Evolutionary conservation across 768 basidiomycete species (phyloP).

Genomic region (Hygrophorus pudorinus): DNA sequence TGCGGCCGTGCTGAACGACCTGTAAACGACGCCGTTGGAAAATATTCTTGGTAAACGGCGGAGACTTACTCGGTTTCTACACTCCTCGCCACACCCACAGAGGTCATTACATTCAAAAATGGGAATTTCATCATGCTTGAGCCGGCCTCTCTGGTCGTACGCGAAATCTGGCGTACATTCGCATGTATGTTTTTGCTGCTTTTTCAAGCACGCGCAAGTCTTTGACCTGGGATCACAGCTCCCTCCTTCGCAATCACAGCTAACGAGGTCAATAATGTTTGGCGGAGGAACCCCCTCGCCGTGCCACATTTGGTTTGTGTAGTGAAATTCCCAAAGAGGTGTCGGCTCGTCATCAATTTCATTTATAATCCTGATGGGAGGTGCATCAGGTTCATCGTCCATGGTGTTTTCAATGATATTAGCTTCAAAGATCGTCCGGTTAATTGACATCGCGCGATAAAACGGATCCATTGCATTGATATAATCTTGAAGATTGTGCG

Average conservation of each 20-base stretch:
- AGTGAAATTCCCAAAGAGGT: constrained; percentile 82
- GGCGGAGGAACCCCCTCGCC: constrained; percentile 59
- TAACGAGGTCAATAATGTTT: constrained; percentile 41
- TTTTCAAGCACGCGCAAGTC: constrained; percentile 58
- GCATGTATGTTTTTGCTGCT: constrained; percentile 37
- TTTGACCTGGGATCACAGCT: constrained; percentile 65
- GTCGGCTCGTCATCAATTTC: constrained; percentile 55
- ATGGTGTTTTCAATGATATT: constrained; percentile 57
- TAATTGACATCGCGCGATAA: constrained; percentile 31
- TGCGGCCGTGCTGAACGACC: constrained; percentile 80
- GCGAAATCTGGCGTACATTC: constrained; percentile 41
- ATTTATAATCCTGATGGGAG: constrained; percentile 59
- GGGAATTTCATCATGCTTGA: constrained; percentile 44
- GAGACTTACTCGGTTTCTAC: constrained; percentile 63
- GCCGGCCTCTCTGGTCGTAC: constrained; percentile 51
- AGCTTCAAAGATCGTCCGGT: constrained; percentile 50
- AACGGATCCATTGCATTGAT: constrained; percentile 41
- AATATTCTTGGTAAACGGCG: not conserved
- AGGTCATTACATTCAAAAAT: constrained; percentile 82
- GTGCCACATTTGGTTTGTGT: constrained; percentile 76
- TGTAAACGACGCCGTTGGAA: constrained; percentile 20
- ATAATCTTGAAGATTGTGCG: constrained; percentile 53
- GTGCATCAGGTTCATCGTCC: constrained; percentile 59
- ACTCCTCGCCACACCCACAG: constrained; percentile 75
- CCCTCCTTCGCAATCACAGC: constrained; percentile 65